Evolutionary conservation across 495 filamentous ascomycete genomes (phyloP).

Genomic region (Lindgomyces ingoldianus): DNA sequence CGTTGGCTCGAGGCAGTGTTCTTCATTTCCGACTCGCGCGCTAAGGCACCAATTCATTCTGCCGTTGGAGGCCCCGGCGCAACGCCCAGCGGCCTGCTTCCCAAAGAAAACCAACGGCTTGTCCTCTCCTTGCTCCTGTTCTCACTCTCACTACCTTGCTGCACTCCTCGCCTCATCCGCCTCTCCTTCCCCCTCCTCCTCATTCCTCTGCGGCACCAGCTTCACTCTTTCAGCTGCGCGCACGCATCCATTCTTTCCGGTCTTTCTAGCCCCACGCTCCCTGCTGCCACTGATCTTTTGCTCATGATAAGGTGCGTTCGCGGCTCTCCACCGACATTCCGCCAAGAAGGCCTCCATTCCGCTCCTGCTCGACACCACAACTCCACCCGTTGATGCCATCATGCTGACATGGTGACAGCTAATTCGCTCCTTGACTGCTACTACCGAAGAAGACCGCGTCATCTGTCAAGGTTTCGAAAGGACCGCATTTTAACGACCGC

Average conservation of each 20-base stretch:
- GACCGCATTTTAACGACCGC: conserved; percentile 9
- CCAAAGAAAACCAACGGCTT: conserved; percentile 12
- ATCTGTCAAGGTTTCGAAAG: not conserved
- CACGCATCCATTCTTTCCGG: conserved; percentile 56
- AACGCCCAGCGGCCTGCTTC: not conserved
- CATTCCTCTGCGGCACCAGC: conserved; percentile 60
- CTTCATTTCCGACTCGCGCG: conserved; percentile 20
- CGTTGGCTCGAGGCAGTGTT: not conserved
- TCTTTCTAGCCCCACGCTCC: conserved; percentile 11
- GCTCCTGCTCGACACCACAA: conserved; percentile 1
- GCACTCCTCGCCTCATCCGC: too few species aligned
- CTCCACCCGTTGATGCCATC: not conserved
- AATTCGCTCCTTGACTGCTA: conserved; percentile 24
- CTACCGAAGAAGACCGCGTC: conserved; percentile 13
- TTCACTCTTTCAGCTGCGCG: conserved; percentile 84
- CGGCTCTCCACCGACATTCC: conserved; percentile 28
- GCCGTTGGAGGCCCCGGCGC: too few species aligned
- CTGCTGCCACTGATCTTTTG: not conserved
- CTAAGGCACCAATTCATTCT: not conserved
- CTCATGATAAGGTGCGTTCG: conserved; percentile 29
- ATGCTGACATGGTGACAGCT: conserved; percentile 24
- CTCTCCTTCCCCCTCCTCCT: conserved; percentile 22
- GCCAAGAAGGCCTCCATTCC: conserved; percentile 13
- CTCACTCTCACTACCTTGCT: conserved; percentile 50
- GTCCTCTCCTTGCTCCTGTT: conserved; percentile 7